Evolutionary conservation across 2,329 filamentous ascomycete species (phyloP).

Genomic region (Pyrenophora teres): DNA sequence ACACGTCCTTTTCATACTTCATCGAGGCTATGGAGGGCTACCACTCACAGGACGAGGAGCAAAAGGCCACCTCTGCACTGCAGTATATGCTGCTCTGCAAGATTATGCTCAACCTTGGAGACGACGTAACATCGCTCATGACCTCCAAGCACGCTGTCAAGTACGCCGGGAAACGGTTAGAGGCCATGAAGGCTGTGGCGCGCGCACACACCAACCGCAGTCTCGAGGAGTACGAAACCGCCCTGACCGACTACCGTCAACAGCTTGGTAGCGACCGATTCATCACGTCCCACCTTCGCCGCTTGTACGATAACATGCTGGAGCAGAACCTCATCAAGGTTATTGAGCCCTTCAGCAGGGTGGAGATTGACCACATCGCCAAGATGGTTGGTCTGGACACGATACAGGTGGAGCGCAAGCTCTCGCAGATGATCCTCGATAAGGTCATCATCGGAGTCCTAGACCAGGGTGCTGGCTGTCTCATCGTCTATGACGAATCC

Average conservation of each 20-base stretch:
- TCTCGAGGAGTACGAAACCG: conserved; percentile 94
- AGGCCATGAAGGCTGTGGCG: conserved; percentile 99
- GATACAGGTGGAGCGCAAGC: conserved; percentile 94
- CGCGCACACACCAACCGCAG: conserved; percentile 94
- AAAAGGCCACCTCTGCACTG: conserved; percentile 91
- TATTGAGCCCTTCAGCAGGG: conserved; percentile 96
- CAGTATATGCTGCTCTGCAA: conserved; percentile 99
- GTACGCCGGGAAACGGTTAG: conserved; percentile 92
- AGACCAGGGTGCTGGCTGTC: conserved; percentile 94
- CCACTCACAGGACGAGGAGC: conserved; percentile 84
- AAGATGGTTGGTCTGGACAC: conserved; percentile 97
- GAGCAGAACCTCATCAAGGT: conserved; percentile 99
- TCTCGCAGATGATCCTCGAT: conserved; percentile 99
- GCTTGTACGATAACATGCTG: conserved; percentile 96
- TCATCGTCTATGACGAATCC: conserved; percentile 96
- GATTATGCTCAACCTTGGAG: conserved; percentile 96
- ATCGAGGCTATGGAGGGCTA: conserved; percentile 98
- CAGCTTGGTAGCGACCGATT: conserved; percentile 94
- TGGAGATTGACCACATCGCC: conserved; percentile 95
- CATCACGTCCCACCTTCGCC: conserved; percentile 93
- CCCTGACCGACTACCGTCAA: conserved; percentile 85
- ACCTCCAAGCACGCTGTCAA: conserved; percentile 94
- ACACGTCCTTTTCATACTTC: conserved; percentile 98
- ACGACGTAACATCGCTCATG: conserved; percentile 95
- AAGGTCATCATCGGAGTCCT: conserved; percentile 98